phyloP scores from a whole-genome alignment of 495 filamentous ascomycete genomes.

The Monascus purpureus region DNA sequence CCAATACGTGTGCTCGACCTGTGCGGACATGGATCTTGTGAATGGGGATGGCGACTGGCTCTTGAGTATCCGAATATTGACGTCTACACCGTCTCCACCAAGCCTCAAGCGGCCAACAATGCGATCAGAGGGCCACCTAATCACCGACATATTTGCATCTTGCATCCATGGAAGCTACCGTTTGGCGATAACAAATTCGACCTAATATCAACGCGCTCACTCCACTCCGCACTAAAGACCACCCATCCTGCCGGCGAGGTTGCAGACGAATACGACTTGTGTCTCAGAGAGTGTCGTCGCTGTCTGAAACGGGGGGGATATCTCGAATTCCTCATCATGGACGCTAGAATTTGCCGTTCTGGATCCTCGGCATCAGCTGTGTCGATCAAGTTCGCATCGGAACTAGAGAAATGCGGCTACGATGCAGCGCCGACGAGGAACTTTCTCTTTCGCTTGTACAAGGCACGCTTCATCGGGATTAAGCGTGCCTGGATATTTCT shows the following conservation, averaged over 20 bases:
- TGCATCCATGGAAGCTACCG: constrained; percentile 63
- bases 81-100: constrained; percentile 72
- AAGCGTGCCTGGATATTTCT: constrained; percentile 84
- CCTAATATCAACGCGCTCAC: constrained; percentile 77
- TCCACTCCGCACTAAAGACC: constrained; percentile 67
- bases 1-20: constrained; percentile 64
- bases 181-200: constrained; percentile 86
- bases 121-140: constrained; percentile 72
- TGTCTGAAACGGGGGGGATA: constrained; percentile 86
- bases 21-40: constrained; percentile 68
- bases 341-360: constrained; percentile 75
- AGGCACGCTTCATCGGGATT: constrained; percentile 59
- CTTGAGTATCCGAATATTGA: constrained; percentile 69
- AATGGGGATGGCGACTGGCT: constrained; percentile 93
- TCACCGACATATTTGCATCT: constrained; percentile 65
- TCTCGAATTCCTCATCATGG: constrained; percentile 78
- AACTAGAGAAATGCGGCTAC: constrained; percentile 74
- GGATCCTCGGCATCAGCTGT: constrained; percentile 66
- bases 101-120: constrained; percentile 50
- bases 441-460: constrained; percentile 61
- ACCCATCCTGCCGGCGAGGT: constrained; percentile 35
- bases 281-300: constrained; percentile 73
- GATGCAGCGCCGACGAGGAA: constrained; percentile 68
- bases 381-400: constrained; percentile 78
- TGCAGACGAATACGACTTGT: constrained; percentile 77